Conservation (phyloP, 2,329 filamentous ascomycete species). For the Colletotrichum spaethianum region DNA sequence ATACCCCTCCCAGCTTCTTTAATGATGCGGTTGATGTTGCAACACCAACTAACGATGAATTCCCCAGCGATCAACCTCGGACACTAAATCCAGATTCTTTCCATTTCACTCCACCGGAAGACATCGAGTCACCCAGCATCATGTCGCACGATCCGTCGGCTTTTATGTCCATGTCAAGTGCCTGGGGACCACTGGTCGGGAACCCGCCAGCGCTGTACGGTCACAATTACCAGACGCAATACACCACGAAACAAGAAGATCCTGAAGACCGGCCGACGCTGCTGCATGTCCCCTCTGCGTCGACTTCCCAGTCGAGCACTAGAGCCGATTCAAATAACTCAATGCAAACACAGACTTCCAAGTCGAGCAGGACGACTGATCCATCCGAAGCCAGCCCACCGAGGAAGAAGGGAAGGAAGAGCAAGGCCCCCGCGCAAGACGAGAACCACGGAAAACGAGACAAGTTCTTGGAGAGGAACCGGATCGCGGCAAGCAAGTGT, state of each 20-base stretch:
- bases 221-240: conserved; percentile 28
- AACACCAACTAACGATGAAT: conserved; percentile 38
- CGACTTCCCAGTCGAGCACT: conserved; percentile 23
- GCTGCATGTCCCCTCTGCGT: conserved; percentile 14
- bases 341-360: conserved; percentile 18
- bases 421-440: conserved; percentile 43
- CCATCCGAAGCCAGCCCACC: conserved; percentile 38
- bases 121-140: conserved; percentile 15
- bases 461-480: conserved; percentile 78
- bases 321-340: conserved; percentile 24
- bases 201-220: conserved; percentile 17
- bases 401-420: conserved; percentile 48
- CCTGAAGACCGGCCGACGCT: conserved; percentile 15
- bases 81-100: conserved; percentile 23
- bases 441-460: conserved; percentile 62
- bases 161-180: conserved; percentile 27
- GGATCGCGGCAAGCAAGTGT: conserved; percentile 81
- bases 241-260: conserved; percentile 34
- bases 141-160: conserved; percentile 28
- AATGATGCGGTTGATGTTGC: conserved; percentile 39
- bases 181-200: conserved; percentile 30
- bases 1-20: conserved; percentile 41
- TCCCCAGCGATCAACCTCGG: conserved; percentile 39
- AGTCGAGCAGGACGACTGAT: conserved; percentile 41
- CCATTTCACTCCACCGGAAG: conserved; percentile 3